Base-by-base conservation (phyloP, 176 grass and related monocot species). In the Chloris gayana region DNA sequence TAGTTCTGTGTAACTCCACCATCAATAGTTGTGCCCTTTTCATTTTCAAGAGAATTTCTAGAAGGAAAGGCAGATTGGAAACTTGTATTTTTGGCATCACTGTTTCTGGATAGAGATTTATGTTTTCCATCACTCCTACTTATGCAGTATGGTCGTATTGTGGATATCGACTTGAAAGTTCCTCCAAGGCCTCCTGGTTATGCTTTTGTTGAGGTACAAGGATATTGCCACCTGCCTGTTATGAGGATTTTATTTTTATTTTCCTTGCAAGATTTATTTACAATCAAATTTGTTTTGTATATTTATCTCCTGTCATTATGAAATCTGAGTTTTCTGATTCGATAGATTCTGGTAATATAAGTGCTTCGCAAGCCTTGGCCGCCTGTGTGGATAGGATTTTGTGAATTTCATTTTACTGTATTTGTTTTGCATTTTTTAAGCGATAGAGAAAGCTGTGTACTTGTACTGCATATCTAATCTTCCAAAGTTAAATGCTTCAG, bases 131-230 rank as follows among this genome's bases (percentile, higher is more conserved):
- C 70, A 21, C 41, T 84, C 84, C 22, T 78, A 75, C 54, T 13
- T 87, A 24, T 94, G 78, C 85, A 94, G 95, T 98, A 92, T 87
- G 95, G 95, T 21, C 73, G 81, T 27, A 94, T 98, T 11, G 88
- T 97, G 38, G 91, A 92, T 59, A 92, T 97, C 81, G 91, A 97
- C 68, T 74, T 97, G 91, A 97, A 97, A 83, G 87, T 98, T 88
- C 92, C 92, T 92, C 89, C 92, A 53, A 98, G 91, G 70, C 95
- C 95, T 68, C 92, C 92, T 21, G 89, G 90, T 79, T 98, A 81
- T 94, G 95, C 92, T 83, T 98, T 94, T 87, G 88, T 98, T 32
- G 95, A 98, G 92, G 95, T 98, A 57, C 22, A 84, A 78, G 30
- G 13, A 29, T 69, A 64, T 29, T 21, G 11, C 25, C 3, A 0